Evolutionary conservation across 192 early-diverging fungal species (phyloP), one percentile per base, ranked within the genome.

Genomic region (Allomyces javanicus): DNA sequence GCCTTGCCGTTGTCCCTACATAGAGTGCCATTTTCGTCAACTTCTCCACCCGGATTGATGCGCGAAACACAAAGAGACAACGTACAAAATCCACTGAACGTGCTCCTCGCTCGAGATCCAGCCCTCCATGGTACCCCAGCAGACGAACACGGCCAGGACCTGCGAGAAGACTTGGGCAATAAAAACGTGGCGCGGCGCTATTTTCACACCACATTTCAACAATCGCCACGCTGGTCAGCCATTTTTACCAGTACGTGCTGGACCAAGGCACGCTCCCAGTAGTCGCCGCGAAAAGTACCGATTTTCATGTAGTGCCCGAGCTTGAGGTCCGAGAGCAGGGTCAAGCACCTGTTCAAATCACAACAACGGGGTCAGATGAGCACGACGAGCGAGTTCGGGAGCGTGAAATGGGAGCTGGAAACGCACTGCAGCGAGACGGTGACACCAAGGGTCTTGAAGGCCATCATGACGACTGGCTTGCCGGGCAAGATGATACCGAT

Each of bases 391-490:
- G n/a, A n/a, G n/a, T n/a, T n/a, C n/a, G n/a, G n/a, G n/a, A n/a
- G n/a, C n/a, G n/a, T n/a, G n/a, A n/a, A n/a, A 21, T 25, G 9
- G 4, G 77, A 26, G 19, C 77, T 64, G 1, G 63, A 44, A 19
- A 78, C 40, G 12, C 83, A 85, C 76, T 97, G 92, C 24, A 77
- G 72, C 75, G 90, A 78, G 6, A 84, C 79, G 67, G 86, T 91
- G 72, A 84, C 85, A 61, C 86, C 87, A 63, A 88, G 82, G 11
- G 88, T 85, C 75, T 94, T 94, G 81, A 91, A 94, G 5, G 86
- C 83, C 44, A 91, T 84, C 63, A 91, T 89, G 69, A 83, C 86
- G 50, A 92, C 85, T 12, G 88, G 81, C 64, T 92, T 75, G 24
- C 90, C 92, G 10, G 89, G 88, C 55, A 85, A 72, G 12, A 87